A percentile compares a stretch with the other conserved stretches of the same genome.
phyloP scores from a whole-genome alignment of 441 rosid species.

The Jatropha multifida region DNA sequence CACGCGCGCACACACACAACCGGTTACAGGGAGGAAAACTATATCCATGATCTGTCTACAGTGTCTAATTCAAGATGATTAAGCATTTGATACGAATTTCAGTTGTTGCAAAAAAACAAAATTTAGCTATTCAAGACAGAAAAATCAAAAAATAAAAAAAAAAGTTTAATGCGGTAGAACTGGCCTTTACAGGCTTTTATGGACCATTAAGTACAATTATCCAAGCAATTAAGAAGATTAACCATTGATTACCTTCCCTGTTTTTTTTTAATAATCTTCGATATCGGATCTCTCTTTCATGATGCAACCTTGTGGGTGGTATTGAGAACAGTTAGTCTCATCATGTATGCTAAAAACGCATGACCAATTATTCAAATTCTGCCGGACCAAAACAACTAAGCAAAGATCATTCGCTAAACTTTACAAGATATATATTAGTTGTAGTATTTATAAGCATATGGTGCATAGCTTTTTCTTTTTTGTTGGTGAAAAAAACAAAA shows the following conservation, averaged over 20 bases:
- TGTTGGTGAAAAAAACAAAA: no score
- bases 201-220: constrained; percentile 6
- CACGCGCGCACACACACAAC: neutral
- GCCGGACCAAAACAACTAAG: constrained; percentile 11
- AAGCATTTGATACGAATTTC: neutral
- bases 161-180: neutral
- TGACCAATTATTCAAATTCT: neutral
- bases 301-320: neutral
- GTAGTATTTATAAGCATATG: no score
- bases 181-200: neutral
- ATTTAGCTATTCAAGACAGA: neutral
- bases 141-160: no score
- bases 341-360: neutral
- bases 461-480: neutral
- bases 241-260: neutral
- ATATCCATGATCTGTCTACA: neutral
- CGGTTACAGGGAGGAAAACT: neutral
- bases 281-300: neutral
- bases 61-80: neutral
- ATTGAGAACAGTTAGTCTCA: neutral
- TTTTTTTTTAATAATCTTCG: neutral
- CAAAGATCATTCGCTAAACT: neutral
- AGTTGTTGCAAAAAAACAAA: neutral
- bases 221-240: constrained; percentile 11
- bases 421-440: no score